Evolutionary conservation across 495 filamentous ascomycete species (phyloP).

Genomic region (Neurospora sp.): DNA sequence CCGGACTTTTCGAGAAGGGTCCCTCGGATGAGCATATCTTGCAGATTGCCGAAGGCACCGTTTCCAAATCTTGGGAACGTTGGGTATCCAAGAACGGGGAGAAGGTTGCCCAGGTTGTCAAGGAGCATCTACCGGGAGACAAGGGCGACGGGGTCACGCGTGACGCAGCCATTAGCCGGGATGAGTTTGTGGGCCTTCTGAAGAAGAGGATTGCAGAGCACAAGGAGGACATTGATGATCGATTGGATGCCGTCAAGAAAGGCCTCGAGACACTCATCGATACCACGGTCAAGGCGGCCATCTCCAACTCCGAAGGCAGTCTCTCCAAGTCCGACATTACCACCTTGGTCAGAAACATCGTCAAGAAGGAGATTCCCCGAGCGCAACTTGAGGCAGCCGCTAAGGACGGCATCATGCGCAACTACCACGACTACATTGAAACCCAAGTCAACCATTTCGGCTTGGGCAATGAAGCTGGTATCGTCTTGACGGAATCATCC

Average conservation of each 20-base stretch:
- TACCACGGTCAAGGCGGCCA: neutral
- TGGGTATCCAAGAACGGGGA: slow-evolving; percentile 29
- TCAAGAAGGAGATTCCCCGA: slow-evolving; percentile 24
- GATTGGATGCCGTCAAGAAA: slow-evolving; percentile 10
- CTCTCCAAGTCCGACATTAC: slow-evolving; percentile 24
- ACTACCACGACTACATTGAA: slow-evolving; percentile 19
- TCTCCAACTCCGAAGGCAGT: slow-evolving; percentile 1
- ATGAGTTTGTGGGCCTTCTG: slow-evolving; percentile 19
- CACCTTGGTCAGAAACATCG: slow-evolving; percentile 22
- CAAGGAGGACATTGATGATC: slow-evolving; percentile 11
- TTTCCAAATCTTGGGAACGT: slow-evolving; percentile 21
- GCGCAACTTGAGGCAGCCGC: slow-evolving; percentile 26
- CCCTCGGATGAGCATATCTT: slow-evolving; percentile 5
- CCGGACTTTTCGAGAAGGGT: slow-evolving; percentile 1
- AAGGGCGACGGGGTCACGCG: slow-evolving; percentile 1
- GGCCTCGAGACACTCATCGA: slow-evolving; percentile 7
- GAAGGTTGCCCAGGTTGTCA: slow-evolving; percentile 15
- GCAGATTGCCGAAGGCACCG: slow-evolving; percentile 7
- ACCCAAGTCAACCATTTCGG: slow-evolving; percentile 34
- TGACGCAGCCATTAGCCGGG: slow-evolving; percentile 8
- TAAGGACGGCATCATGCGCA: slow-evolving; percentile 15
- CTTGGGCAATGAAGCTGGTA: slow-evolving; percentile 23
- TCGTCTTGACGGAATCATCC: neutral
- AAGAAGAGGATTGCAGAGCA: slow-evolving; percentile 7
- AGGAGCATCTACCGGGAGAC: slow-evolving; percentile 1